Percentiles rank a stretch among this genome's conserved stretches.
Conservation (phyloP, 2,329 filamentous ascomycete species). For the Metarhizium rileyi region DNA sequence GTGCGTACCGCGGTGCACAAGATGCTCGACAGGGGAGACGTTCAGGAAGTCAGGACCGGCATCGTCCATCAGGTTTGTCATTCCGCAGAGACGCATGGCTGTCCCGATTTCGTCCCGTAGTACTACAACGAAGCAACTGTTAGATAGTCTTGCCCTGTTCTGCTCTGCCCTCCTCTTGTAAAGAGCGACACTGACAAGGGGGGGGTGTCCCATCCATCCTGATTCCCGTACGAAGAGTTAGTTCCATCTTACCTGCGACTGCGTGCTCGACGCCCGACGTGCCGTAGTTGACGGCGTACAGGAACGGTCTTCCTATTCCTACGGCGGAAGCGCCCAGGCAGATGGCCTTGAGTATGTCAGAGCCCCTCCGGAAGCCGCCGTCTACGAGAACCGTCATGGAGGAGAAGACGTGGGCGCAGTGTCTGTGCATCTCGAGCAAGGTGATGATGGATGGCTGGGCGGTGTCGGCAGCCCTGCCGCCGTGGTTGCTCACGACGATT, state of each 20-base stretch:
- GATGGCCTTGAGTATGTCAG: slow-evolving; percentile 58
- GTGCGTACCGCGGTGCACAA: slow-evolving; percentile 11
- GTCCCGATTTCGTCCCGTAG: slow-evolving; percentile 53
- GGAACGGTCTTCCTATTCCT: slow-evolving; percentile 50
- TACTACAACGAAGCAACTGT: slow-evolving; percentile 3
- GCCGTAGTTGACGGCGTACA: slow-evolving; percentile 53
- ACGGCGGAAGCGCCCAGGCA: slow-evolving; percentile 56
- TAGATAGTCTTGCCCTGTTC: too few species aligned
- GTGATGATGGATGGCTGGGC: slow-evolving; percentile 46
- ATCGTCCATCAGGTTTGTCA: slow-evolving; percentile 47
- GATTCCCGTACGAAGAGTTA: too few species aligned
- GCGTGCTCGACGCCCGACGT: slow-evolving; percentile 44
- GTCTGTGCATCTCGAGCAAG: slow-evolving; percentile 52
- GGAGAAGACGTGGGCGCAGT: slow-evolving; percentile 50
- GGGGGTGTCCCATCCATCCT: too few species aligned
- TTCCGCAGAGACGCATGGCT: slow-evolving; percentile 56
- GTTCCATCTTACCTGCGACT: slow-evolving; percentile 36
- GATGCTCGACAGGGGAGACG: slow-evolving; percentile 37
- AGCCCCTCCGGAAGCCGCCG: slow-evolving; percentile 54
- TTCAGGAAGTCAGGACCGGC: slow-evolving; percentile 54
- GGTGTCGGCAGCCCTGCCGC: slow-evolving; percentile 46
- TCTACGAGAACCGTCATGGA: slow-evolving; percentile 54
- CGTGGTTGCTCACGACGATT: slow-evolving; percentile 63
- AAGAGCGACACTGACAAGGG: too few species aligned
- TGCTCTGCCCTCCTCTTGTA: too few species aligned